Conservation (phyloP, 2,329 filamentous ascomycete species). For the Venturia oleaginea region DNA sequence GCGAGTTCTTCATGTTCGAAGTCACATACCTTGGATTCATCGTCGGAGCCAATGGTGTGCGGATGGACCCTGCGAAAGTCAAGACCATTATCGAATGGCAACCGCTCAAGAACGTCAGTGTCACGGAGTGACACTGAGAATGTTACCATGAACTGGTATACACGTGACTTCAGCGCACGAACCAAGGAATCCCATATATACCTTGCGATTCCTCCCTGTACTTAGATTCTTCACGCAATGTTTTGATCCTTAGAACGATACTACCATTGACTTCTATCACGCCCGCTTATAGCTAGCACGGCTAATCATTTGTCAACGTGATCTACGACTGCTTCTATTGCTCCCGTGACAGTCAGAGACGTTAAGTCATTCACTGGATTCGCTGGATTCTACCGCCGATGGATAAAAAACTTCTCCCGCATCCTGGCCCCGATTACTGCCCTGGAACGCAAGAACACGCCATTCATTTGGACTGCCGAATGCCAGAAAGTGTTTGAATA, state of each 20-base stretch:
- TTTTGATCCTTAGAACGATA: no score
- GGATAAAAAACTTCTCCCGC: slow-evolving; percentile 19
- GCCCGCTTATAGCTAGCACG: no score
- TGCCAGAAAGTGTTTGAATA: slow-evolving; percentile 7
- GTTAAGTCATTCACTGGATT: slow-evolving; percentile 23
- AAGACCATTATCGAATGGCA: slow-evolving; percentile 18
- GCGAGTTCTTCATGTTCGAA: slow-evolving; percentile 22
- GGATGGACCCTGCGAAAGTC: slow-evolving; percentile 20
- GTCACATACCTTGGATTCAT: slow-evolving; percentile 22
- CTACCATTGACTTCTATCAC: no score
- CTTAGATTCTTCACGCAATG: no score
- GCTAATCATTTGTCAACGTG: no score
- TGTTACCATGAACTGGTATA: no score
- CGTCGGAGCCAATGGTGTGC: slow-evolving; percentile 18
- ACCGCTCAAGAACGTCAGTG: slow-evolving; percentile 15
- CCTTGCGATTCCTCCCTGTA: no score
- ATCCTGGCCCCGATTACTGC: slow-evolving; percentile 17
- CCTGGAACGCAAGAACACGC: slow-evolving; percentile 9
- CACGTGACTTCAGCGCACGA: no score
- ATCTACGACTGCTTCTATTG: no score
- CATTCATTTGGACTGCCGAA: not conserved
- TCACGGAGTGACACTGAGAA: no score
- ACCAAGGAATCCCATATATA: no score
- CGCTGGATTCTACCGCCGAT: slow-evolving; percentile 23
- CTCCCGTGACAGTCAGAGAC: no score